These are phyloP conservation scores for Xylaria sp. DNA, from an alignment of 2,329 filamentous ascomycete genomes.

Conservation along the genomic window DNA sequence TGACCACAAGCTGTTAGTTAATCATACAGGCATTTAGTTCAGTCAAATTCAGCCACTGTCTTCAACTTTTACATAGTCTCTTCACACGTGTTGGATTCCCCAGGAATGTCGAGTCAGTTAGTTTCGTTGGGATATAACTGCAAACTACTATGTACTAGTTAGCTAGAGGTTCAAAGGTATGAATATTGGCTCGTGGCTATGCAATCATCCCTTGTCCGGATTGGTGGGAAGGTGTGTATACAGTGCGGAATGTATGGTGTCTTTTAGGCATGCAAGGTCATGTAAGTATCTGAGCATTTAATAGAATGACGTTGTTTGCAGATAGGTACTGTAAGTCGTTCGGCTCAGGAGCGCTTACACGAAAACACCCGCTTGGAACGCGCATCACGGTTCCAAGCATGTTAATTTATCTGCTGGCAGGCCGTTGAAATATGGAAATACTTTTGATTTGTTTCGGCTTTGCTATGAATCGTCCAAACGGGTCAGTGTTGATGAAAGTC, in stretches of 20 bases:
- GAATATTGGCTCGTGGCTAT: conserved; percentile 34
- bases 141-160: no score
- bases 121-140: no score
- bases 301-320: conserved; percentile 28
- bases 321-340: background rate
- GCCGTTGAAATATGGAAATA: background rate
- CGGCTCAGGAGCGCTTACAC: background rate
- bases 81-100: background rate
- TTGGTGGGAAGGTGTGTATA: conserved; percentile 11
- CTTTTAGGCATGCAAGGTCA: conserved; percentile 15
- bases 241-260: conserved; percentile 18
- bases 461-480: background rate
- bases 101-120: background rate
- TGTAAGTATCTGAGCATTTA: conserved; percentile 17
- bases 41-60: background rate
- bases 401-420: background rate
- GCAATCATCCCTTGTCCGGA: conserved; percentile 22
- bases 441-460: background rate
- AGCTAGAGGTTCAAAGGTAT: no score
- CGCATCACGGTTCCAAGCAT: background rate
- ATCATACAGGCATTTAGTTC: no score
- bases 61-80: background rate
- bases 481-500: background rate
- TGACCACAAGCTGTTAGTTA: background rate
- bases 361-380: background rate